Evolutionary conservation across 2,329 filamentous ascomycete genomes (phyloP).

Genomic region (Aspergillus melleus): DNA sequence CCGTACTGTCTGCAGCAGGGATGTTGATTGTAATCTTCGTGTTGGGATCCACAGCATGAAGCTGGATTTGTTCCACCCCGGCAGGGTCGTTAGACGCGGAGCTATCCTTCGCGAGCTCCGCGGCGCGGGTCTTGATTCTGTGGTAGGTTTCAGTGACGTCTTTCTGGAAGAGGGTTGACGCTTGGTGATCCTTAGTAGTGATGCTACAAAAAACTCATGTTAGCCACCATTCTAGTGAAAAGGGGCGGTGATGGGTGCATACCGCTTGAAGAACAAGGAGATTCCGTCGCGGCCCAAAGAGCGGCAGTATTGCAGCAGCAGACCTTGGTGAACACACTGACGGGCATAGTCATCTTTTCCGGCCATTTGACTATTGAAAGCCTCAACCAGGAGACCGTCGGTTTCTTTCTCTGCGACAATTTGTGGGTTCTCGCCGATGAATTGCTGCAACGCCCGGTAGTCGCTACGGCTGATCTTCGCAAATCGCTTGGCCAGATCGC

Average conservation of each 20-base stretch:
- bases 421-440: slow-evolving; percentile 74
- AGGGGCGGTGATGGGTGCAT: slow-evolving; percentile 17
- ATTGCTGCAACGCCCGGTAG: slow-evolving; percentile 71
- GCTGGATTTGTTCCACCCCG: slow-evolving; percentile 92
- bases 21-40: slow-evolving; percentile 88
- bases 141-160: slow-evolving; percentile 88
- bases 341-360: slow-evolving; percentile 73
- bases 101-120: slow-evolving; percentile 67
- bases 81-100: slow-evolving; percentile 53
- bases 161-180: slow-evolving; percentile 85
- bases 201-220: slow-evolving; percentile 51
- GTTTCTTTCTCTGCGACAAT: slow-evolving; percentile 84
- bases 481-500: slow-evolving; percentile 76
- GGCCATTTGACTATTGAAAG: slow-evolving; percentile 83
- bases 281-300: slow-evolving; percentile 86
- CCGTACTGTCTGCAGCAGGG: slow-evolving; percentile 67
- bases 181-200: slow-evolving; percentile 84
- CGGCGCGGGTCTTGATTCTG: slow-evolving; percentile 74
- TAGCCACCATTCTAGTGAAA: background rate
- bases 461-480: slow-evolving; percentile 74
- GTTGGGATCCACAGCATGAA: slow-evolving; percentile 91
- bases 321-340: slow-evolving; percentile 88
- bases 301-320: slow-evolving; percentile 92
- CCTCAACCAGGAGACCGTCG: slow-evolving; percentile 85
- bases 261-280: slow-evolving; percentile 88